Conservation (phyloP, 805 yeast species). For the Vanderwaltozyma yarrowii region DNA sequence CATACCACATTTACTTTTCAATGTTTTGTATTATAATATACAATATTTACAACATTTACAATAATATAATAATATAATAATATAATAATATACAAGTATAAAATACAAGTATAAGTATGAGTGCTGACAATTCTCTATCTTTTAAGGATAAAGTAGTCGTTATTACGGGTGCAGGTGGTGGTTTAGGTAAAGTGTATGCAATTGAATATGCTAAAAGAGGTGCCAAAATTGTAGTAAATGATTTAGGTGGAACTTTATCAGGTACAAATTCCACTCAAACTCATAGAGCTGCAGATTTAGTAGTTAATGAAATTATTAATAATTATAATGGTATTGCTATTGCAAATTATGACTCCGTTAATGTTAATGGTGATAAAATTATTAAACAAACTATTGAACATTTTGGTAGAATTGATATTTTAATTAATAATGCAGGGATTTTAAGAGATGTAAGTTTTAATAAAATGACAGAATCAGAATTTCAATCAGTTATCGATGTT, state of each 20-base stretch:
- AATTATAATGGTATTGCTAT: conserved; percentile 76
- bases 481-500: conserved; percentile 69
- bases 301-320: conserved; percentile 68
- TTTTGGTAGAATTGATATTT: conserved; percentile 81
- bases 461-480: conserved; percentile 76
- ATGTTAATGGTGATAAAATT: conserved; percentile 71
- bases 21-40: too few relatives aligned
- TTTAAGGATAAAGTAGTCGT: conserved; percentile 83
- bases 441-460: conserved; percentile 78
- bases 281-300: conserved; percentile 69
- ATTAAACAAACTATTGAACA: conserved; percentile 75
- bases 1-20: too few relatives aligned
- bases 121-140: conserved; percentile 22
- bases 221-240: conserved; percentile 92
- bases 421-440: conserved; percentile 93
- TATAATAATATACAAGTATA: not conserved
- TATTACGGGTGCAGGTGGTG: conserved; percentile 97
- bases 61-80: not conserved
- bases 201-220: conserved; percentile 81
- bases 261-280: conserved; percentile 53
- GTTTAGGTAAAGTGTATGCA: conserved; percentile 84
- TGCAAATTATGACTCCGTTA: conserved; percentile 87
- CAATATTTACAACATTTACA: too few relatives aligned
- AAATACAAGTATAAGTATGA: too few relatives aligned
- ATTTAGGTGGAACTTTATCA: conserved; percentile 72